phyloP scores from a whole-genome alignment of 1,139 yeast genomes.

The Hyphopichia pseudoburtonii region DNA sequence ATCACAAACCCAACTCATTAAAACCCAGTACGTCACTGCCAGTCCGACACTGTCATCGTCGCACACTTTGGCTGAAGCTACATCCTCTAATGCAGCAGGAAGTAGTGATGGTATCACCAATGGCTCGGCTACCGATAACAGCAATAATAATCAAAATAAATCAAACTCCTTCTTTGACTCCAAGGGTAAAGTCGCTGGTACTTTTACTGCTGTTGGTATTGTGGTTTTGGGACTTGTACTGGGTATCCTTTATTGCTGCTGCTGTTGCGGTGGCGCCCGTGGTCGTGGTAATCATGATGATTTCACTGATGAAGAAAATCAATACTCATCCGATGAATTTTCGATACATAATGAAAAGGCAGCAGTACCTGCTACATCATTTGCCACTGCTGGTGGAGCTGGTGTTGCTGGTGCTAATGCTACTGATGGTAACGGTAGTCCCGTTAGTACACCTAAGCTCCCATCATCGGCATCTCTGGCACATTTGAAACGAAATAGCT shows the following conservation, averaged over 20 bases:
- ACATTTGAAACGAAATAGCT: constrained; percentile 31
- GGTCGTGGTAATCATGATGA: constrained; percentile 23
- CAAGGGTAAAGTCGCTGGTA: constrained; percentile 71
- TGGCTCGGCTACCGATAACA: background rate
- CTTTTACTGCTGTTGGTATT: constrained; percentile 67
- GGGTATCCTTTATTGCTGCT: constrained; percentile 38
- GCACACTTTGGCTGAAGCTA: constrained; percentile 7
- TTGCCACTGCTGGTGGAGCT: background rate
- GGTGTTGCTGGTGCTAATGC: no score
- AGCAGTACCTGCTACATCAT: constrained; percentile 12
- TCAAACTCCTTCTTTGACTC: constrained; percentile 55
- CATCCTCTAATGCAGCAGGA: constrained; percentile 9
- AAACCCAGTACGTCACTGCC: constrained; percentile 22
- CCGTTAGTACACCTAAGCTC: no score
- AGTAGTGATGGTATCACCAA: background rate
- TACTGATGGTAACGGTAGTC: no score
- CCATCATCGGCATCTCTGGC: constrained; percentile 15
- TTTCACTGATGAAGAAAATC: constrained; percentile 43
- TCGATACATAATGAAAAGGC: constrained; percentile 23
- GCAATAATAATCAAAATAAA: constrained; percentile 8
- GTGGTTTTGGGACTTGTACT: constrained; percentile 43
- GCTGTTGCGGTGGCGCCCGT: constrained; percentile 22
- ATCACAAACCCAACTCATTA: constrained; percentile 17
- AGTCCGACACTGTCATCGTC: constrained; percentile 10
- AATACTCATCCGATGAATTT: constrained; percentile 30